Evolutionary conservation across 2,329 filamentous ascomycete species (phyloP).

Genomic region (Aspergillus sergii): DNA sequence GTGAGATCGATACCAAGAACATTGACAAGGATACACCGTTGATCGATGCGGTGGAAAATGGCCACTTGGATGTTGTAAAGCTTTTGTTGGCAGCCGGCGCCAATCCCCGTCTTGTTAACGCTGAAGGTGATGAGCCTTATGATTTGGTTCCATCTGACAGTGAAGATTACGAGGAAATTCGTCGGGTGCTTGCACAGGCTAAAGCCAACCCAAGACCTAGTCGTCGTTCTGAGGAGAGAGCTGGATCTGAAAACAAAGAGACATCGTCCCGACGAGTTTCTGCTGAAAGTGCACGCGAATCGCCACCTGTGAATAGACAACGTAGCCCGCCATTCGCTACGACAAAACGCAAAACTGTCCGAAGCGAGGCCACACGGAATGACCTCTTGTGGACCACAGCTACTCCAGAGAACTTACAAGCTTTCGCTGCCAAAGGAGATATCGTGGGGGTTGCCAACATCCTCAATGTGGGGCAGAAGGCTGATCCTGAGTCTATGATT

Average conservation of each 20-base stretch:
- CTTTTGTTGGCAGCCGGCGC: constrained; percentile 83
- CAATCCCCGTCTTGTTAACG: constrained; percentile 87
- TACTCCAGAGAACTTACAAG: constrained; percentile 52
- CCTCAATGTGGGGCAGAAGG: constrained; percentile 54
- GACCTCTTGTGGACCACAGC: constrained; percentile 54
- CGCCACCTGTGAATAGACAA: constrained; percentile 41
- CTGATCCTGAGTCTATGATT: constrained; percentile 83
- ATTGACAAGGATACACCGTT: constrained; percentile 88
- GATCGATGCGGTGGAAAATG: constrained; percentile 95
- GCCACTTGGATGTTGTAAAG: constrained; percentile 84
- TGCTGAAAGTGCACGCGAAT: constrained; percentile 49
- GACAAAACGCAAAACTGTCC: constrained; percentile 47
- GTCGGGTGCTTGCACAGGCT: constrained; percentile 67
- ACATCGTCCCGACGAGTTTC: constrained; percentile 46
- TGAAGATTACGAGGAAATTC: constrained; percentile 80
- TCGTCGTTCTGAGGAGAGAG: constrained; percentile 47
- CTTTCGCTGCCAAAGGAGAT: constrained; percentile 54
- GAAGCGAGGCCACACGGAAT: constrained; percentile 54
- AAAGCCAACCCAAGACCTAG: constrained; percentile 56
- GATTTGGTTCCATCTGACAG: constrained; percentile 76
- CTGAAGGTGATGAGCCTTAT: constrained; percentile 88
- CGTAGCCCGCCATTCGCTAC: constrained; percentile 45
- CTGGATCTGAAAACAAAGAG: constrained; percentile 37
- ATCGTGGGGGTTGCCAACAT: constrained; percentile 53
- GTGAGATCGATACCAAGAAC: constrained; percentile 77